These are phyloP conservation scores for Paracamarosporium sp. DNA, from an alignment of 2,329 filamentous ascomycete genomes.

Conservation along the genomic window DNA sequence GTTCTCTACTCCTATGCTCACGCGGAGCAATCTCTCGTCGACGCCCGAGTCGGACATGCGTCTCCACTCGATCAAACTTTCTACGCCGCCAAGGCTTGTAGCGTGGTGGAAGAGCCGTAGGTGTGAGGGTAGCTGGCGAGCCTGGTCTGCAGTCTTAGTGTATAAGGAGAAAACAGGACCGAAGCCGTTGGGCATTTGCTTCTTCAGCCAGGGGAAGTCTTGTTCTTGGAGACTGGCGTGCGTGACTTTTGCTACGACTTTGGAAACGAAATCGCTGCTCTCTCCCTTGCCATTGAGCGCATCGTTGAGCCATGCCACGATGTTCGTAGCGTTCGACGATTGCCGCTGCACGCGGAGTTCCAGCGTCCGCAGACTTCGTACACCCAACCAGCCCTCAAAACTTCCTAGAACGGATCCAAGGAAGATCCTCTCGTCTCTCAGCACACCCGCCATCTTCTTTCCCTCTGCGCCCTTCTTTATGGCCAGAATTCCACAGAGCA, in stretches of 20 bases:
- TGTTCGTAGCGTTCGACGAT: constrained; percentile 69
- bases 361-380: constrained; percentile 83
- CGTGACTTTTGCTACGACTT: constrained; percentile 66
- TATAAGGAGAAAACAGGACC: constrained; percentile 85
- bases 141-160: constrained; percentile 66
- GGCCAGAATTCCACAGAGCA: constrained; percentile 85
- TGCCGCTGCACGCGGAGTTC: constrained; percentile 82
- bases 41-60: constrained; percentile 81
- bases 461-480: constrained; percentile 55
- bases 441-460: constrained; percentile 47
- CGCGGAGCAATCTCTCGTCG: constrained; percentile 74
- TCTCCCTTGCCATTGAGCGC: constrained; percentile 52
- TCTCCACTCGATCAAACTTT: constrained; percentile 96
- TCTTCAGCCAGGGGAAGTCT: constrained; percentile 70
- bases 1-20: constrained; percentile 87
- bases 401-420: constrained; percentile 87
- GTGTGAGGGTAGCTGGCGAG: constrained; percentile 76
- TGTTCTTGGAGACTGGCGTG: constrained; percentile 83
- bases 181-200: constrained; percentile 91
- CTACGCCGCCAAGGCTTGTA: constrained; percentile 90
- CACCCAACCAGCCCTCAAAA: constrained; percentile 89
- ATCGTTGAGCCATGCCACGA: constrained; percentile 75
- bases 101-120: constrained; percentile 89
- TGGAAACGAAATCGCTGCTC: constrained; percentile 55
- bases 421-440: constrained; percentile 74